Evolutionary conservation across 1,139 yeast genomes (phyloP).

Genomic region (Hansenula sp.): DNA sequence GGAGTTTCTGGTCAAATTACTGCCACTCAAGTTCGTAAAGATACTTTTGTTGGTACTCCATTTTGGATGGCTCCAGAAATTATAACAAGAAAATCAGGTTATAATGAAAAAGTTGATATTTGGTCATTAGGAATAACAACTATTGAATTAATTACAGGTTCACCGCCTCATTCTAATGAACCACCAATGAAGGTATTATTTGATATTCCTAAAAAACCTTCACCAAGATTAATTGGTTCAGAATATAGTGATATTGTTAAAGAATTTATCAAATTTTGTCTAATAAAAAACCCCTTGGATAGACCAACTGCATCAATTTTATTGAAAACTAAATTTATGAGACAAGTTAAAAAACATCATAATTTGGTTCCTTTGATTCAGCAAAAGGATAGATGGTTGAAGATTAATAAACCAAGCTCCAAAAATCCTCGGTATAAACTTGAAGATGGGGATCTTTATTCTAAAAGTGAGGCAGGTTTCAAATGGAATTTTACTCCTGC

Average conservation of each 20-base stretch:
- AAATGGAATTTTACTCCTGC: constrained; percentile 20
- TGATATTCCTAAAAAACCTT: constrained; percentile 63
- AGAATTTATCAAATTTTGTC: constrained; percentile 57
- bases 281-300: constrained; percentile 50
- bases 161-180: constrained; percentile 64
- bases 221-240: constrained; percentile 54
- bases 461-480: constrained; percentile 17
- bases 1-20: constrained; percentile 83
- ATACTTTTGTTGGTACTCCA: constrained; percentile 86
- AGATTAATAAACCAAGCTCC: constrained; percentile 19
- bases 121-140: constrained; percentile 89
- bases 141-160: constrained; percentile 68
- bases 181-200: constrained; percentile 76
- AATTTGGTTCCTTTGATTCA: constrained; percentile 24
- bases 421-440: constrained; percentile 28
- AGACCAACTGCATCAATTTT: constrained; percentile 47
- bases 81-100: constrained; percentile 50
- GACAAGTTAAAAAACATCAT: constrained; percentile 15
- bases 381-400: constrained; percentile 28
- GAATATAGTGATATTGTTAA: constrained; percentile 47
- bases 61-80: constrained; percentile 96
- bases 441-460: constrained; percentile 24
- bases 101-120: constrained; percentile 77
- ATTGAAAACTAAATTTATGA: constrained; percentile 44
- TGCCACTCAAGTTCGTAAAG: constrained; percentile 52